These are phyloP conservation scores for Achlya hypogyna DNA, from an alignment of 352 stramenopile species.

Conservation along the genomic window DNA sequence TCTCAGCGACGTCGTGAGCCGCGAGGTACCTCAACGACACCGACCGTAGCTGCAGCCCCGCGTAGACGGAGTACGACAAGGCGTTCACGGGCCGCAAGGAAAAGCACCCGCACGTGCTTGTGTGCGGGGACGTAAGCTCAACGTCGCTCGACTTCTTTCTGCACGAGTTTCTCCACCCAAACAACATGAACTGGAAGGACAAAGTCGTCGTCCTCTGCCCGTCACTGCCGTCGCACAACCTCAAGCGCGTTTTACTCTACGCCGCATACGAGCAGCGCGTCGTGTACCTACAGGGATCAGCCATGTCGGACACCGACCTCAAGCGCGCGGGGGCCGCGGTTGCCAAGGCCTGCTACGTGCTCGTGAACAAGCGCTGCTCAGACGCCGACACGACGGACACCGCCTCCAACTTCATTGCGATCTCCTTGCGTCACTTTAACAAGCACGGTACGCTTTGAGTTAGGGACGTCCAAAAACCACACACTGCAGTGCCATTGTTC, in stretches of 20 bases:
- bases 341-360: conserved; percentile 60
- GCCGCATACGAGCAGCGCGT: conserved; percentile 68
- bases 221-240: conserved; percentile 40
- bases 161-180: conserved; percentile 57
- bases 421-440: conserved; percentile 68
- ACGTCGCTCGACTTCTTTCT: conserved; percentile 67
- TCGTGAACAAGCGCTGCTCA: conserved; percentile 44
- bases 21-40: conserved; percentile 27
- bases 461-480: neutral
- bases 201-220: conserved; percentile 73
- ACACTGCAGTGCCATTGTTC: conserved; percentile 40
- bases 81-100: conserved; percentile 53
- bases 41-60: no score
- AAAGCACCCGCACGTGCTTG: conserved; percentile 53
- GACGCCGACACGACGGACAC: conserved; percentile 59
- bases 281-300: conserved; percentile 66
- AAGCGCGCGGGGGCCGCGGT: conserved; percentile 39
- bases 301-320: conserved; percentile 62
- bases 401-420: conserved; percentile 60
- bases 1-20: conserved; percentile 60
- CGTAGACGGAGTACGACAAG: conserved; percentile 64
- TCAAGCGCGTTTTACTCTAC: conserved; percentile 57
- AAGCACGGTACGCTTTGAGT: conserved; percentile 30
- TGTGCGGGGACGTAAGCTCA: conserved; percentile 74
- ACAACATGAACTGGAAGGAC: conserved; percentile 46